Base-by-base conservation (phyloP, 805 yeast species). In the Ogataea naganishii region DNA sequence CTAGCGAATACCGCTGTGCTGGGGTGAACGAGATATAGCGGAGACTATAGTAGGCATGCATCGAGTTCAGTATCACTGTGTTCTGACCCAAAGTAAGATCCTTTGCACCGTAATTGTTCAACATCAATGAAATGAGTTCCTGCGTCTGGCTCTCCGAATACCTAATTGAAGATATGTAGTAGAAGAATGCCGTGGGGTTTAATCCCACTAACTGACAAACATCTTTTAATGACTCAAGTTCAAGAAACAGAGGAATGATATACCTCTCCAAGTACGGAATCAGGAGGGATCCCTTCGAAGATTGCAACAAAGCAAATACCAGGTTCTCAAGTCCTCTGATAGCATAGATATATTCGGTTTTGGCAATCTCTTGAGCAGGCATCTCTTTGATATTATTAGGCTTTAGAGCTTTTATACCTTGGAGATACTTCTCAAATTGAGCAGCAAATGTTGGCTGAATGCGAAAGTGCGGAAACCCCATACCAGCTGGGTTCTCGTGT, bases 171-270 rank as follows among this genome's bases (percentile, higher is more conserved):
- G 78, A 72, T 4, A 80, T 47, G 18, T 56, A 47, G 12, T 59
- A 50, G 38, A 71, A 64, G 14, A 71, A 41, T 6, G 53, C 43
- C 2, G 69, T 62, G 0, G 89, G 81, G 23, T 65, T 64, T 8
- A 81, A 53, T 19, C 66, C 67, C 0, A 79, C 78, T 33, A 81
- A 53, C 40, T 80, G 83, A 40, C 94, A 81, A 10, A 83, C 83
- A 37, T 89, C 96, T 36, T 83, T 75, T 62, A 81, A 68, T 26
- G 65, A 68, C 30, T 75, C 71, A 27, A 85, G 56, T 12, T 67
- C 60, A 44, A 83, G 60, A 33, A 85, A 57, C 37, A 82, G 76
- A 17, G 95, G 95, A 1, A 84, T 53, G 18, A 86, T 64, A 30
- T 69, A 58, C 3, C 59, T 51, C 7, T 60, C 49, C 22, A 80